These are phyloP conservation scores for Hanseniaspora lachancei DNA, from an alignment of 805 yeast genomes.

Conservation along the genomic window DNA sequence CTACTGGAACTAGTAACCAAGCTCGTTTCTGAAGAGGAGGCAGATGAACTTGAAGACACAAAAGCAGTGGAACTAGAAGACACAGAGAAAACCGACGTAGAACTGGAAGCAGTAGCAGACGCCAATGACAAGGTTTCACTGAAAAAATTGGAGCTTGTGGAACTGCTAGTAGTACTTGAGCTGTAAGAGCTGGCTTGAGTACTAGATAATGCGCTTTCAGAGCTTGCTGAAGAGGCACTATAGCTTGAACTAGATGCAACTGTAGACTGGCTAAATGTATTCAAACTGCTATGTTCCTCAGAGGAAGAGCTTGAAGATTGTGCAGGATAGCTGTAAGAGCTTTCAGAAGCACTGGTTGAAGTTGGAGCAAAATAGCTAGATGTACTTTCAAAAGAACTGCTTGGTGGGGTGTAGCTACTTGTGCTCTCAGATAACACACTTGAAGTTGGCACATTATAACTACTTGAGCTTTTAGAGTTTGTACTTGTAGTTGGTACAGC, in stretches of 20 bases:
- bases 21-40: constrained; percentile 7
- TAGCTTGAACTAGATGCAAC: constrained; percentile 12
- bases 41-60: neutral
- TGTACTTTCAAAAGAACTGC: constrained; percentile 11
- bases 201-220: constrained; percentile 12
- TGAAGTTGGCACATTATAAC: neutral
- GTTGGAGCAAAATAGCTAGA: constrained; percentile 15
- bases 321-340: constrained; percentile 19
- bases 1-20: neutral
- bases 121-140: neutral
- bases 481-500: neutral
- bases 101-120: constrained; percentile 1
- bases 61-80: neutral
- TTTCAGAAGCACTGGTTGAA: constrained; percentile 10
- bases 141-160: neutral
- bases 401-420: neutral
- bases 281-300: neutral
- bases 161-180: constrained; percentile 16
- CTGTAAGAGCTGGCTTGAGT: constrained; percentile 18
- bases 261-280: constrained; percentile 10
- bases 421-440: neutral
- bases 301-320: constrained; percentile 18
- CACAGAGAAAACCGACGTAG: neutral
- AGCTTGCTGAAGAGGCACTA: constrained; percentile 22
- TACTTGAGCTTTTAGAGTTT: constrained; percentile 17